Evolutionary conservation across 2,329 filamentous ascomycete species (phyloP), one percentile per base, ranked within the genome.

Genomic region (Nemania serpens): DNA sequence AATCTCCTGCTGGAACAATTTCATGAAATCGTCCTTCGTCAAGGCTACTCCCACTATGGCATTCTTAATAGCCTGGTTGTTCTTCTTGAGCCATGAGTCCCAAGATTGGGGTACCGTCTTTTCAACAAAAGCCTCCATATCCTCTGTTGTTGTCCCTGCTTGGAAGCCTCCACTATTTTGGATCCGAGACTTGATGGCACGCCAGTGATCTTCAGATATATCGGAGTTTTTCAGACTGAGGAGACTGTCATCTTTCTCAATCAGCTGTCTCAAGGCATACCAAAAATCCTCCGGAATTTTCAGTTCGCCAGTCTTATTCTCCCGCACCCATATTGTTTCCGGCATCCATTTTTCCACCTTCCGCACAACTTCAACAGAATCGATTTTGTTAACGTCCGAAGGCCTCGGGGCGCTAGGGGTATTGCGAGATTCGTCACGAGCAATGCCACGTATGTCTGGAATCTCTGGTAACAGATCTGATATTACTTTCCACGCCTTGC

Each of bases 241-340:
- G 41, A 86, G 77, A 33, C 76, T 74, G 1, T 76, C 75, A 45
- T 84, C 83, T 1, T 76, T 72, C 18, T 75, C 76, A 49, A 90
- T 81, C 58, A 82, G 78, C 55, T 83, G 81, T 22, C 80, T 78
- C 9, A 92, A 72, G 0, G 88, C 88, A 58, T 84, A 78, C 83
- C 86, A 92, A 61, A 92, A 90, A 2, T 86, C 81, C 22, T 84
- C 78, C 0, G 83, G 76, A 15, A 91, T 82, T 20, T 82, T 75
- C 0, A 78, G 74, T 10, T 81, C 79, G 13, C 87, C 88, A 33
- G 83, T 73, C 36, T 76, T 73, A 58, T 82, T 76, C 7, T 80
- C 78, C 13, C 81, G 78, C 65, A 89, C 81, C 61, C 84, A 81
- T 4, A 91, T 76, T 10, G 82, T 67, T 12, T 81, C 78, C 0